Percentiles rank a stretch among this genome's conserved stretches.
These are phyloP conservation scores for Hibiscus trionum DNA, from an alignment of 345 rosid species.

Conservation along the genomic window DNA sequence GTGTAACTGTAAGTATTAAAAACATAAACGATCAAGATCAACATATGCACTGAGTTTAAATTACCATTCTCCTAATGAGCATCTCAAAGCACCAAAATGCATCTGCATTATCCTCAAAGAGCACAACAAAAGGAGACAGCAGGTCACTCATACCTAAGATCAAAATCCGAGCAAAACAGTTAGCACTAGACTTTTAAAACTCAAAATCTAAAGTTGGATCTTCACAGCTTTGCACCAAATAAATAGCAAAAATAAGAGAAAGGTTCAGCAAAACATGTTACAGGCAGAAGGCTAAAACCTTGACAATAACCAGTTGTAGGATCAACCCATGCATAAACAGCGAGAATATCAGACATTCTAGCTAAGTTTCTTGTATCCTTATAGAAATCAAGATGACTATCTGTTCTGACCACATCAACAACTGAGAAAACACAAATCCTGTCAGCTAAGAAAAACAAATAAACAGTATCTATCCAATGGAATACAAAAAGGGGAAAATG, in stretches of 20 bases:
- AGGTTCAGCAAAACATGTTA: not conserved
- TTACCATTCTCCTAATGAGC: conserved; percentile 92
- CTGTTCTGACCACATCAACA: conserved; percentile 94
- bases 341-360: conserved; percentile 92
- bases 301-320: conserved; percentile 96
- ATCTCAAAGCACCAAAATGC: conserved; percentile 99
- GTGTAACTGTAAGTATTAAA: conserved; percentile 16
- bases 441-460: conserved; percentile 15
- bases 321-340: conserved; percentile 96
- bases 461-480: not conserved
- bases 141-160: conserved; percentile 88
- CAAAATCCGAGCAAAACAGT: conserved; percentile 19
- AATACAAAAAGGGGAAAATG: conserved; percentile 4
- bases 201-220: not conserved
- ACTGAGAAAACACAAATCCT: conserved; percentile 34
- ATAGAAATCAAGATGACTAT: conserved; percentile 86
- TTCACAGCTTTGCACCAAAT: not conserved
- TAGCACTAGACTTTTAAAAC: conserved; percentile 5
- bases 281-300: conserved; percentile 38
- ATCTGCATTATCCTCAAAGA: conserved; percentile 86
- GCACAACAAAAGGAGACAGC: conserved; percentile 85
- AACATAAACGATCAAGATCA: conserved; percentile 10
- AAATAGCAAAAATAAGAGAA: not conserved
- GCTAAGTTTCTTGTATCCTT: conserved; percentile 76
- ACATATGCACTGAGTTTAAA: conserved; percentile 7